phyloP scores from a whole-genome alignment of 495 filamentous ascomycete genomes.

The Saxophila tyrrhenica region DNA sequence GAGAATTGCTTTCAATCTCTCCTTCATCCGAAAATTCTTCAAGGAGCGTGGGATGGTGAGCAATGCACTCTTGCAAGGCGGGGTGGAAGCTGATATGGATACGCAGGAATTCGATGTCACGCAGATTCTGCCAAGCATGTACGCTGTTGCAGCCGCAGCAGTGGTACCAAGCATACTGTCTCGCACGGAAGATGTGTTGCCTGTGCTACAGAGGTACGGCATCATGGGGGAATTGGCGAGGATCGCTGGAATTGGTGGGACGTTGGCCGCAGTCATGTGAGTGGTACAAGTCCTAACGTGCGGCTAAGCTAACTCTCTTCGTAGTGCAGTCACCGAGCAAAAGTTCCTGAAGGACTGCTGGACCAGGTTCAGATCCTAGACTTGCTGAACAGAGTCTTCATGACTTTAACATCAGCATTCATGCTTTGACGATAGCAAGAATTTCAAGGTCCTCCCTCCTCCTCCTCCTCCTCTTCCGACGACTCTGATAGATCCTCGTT shows the following conservation, averaged over 20 bases:
- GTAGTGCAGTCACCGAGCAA: conserved; percentile 48
- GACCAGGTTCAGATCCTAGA: conserved; percentile 36
- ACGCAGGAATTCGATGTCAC: neutral
- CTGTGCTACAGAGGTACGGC: conserved; percentile 13
- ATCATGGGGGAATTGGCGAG: conserved; percentile 33
- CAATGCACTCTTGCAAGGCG: conserved; percentile 18
- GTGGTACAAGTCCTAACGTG: conserved; percentile 25
- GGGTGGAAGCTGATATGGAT: neutral
- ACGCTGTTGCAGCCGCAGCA: conserved; percentile 12
- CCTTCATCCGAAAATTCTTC: conserved; percentile 61
- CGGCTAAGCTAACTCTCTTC: neutral
- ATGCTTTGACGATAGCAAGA: too few relatives aligned
- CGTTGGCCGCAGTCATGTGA: conserved; percentile 50
- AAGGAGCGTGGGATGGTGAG: conserved; percentile 26
- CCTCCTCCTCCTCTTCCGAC: too few relatives aligned
- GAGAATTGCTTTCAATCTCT: conserved; percentile 66
- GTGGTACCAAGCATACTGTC: conserved; percentile 15
- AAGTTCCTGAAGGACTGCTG: neutral
- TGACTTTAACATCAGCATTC: too few relatives aligned
- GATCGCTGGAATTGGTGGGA: conserved; percentile 39
- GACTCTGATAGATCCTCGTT: too few relatives aligned
- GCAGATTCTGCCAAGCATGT: conserved; percentile 11
- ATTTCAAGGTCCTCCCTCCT: too few relatives aligned
- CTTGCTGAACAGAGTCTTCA: too few relatives aligned
- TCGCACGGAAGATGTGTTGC: neutral